Percentiles rank a stretch among this genome's conserved stretches.
Evolutionary conservation across 2,329 filamentous ascomycete genomes (phyloP).

Genomic region (Fusarium secorum): DNA sequence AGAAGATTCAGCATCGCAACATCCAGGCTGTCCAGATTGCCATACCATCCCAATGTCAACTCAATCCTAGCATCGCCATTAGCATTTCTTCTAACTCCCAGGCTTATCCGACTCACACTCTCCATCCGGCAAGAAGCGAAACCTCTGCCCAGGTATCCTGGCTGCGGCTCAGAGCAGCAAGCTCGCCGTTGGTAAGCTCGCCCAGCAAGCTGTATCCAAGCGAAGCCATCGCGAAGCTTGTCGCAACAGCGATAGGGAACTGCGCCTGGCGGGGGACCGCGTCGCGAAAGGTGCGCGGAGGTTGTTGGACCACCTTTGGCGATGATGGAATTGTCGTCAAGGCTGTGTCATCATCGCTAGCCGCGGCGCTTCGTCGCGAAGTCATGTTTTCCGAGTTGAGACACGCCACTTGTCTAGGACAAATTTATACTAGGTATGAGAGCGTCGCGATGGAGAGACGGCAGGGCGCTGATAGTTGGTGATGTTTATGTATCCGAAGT

Average conservation of each 20-base stretch:
- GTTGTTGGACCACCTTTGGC: slow-evolving; percentile 5
- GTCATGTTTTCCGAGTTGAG: slow-evolving; percentile 26
- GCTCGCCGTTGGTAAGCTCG: slow-evolving; percentile 68
- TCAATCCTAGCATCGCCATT: slow-evolving; percentile 61
- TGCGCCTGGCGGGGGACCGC: slow-evolving; percentile 54
- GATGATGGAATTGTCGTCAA: slow-evolving; percentile 22
- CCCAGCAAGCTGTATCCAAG: slow-evolving; percentile 69
- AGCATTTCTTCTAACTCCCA: neutral
- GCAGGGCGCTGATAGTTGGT: neutral
- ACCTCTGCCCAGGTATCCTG: slow-evolving; percentile 70
- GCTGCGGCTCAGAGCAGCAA: slow-evolving; percentile 71
- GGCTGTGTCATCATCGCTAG: slow-evolving; percentile 29
- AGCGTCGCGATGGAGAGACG: slow-evolving; percentile 10
- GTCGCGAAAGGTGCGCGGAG: slow-evolving; percentile 25
- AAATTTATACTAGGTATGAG: neutral
- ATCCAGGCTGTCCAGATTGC: slow-evolving; percentile 77
- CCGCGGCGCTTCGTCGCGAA: slow-evolving; percentile 35
- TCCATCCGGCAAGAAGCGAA: slow-evolving; percentile 60
- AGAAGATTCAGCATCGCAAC: slow-evolving; percentile 72
- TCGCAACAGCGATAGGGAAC: slow-evolving; percentile 61
- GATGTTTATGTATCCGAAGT: neutral
- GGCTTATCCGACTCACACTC: slow-evolving; percentile 57
- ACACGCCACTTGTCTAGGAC: slow-evolving; percentile 10
- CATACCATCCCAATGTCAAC: slow-evolving; percentile 76
- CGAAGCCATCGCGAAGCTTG: slow-evolving; percentile 69